Base-by-base conservation (phyloP, 1,284 basidiomycete genomes). In the Puccinia hordei region DNA sequence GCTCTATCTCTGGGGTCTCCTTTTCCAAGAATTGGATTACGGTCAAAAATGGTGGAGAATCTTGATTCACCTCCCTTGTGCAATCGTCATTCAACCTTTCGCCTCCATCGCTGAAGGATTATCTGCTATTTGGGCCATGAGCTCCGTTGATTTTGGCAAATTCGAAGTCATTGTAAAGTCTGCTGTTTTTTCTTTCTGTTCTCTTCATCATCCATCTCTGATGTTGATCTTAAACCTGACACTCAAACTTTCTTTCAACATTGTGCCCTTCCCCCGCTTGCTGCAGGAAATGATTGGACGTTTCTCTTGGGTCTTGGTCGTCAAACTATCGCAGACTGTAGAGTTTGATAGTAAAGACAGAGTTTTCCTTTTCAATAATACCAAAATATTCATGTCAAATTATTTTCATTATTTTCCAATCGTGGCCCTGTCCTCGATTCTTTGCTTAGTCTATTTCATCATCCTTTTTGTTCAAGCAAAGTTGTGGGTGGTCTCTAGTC, bases 81-180 rank as follows among this genome's bases (percentile, higher is more conserved):
- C 84, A 59, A 79, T 86, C 79, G 81, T 86, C 77, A 83, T 86
- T 69, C 85, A 86, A 78, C 86, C 85, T 6, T 85, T 86, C 80
- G 86, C 85, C 59, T 85, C 86, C 13, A 83, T 86, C 80, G 84
- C 86, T 17, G 86, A 86, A 74, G 86, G 85, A 51, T 71, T 85
- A 53, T 85, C 85, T 3, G 86, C 86, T 3, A 85, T 86, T 49
- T 86, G 86, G 83, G 86, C 86, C 81, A 86, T 86, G 85, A 83
- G 83, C 0, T 85, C 83, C 49, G 83, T 83, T 30, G 84, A 84
- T 49, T 83, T 83, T 46, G 82, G 82, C 55, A 82, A 82, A 46
- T 82, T 83, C 59, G 82, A 82, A 77, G 81, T 80, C 59, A 82
- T 81, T 38, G 80, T 79, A 71, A 81, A 82, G 81, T 75, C 61